Evolutionary conservation across 1,139 yeast species (phyloP).

Genomic region (Magnusiomyces clavatus): DNA sequence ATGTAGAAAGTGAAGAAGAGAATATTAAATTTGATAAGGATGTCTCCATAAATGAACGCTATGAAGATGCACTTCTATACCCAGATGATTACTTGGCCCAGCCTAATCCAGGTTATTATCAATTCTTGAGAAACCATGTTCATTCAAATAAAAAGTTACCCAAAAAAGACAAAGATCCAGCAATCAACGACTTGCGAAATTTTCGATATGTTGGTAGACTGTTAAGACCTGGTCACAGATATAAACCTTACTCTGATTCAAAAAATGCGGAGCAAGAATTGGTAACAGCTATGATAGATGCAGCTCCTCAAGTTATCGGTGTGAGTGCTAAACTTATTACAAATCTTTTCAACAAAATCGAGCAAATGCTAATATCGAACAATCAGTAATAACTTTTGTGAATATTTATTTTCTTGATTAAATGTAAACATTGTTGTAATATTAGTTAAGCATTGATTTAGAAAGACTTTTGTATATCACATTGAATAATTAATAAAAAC

Average conservation of each 20-base stretch:
- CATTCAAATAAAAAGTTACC: no score
- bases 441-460: no score
- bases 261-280: not conserved
- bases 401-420: no score
- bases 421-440: no score
- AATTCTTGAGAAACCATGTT: no score
- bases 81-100: not conserved
- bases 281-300: not conserved
- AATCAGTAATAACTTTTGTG: no score
- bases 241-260: not conserved
- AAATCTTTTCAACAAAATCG: not conserved
- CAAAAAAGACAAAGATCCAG: no score
- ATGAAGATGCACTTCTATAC: not conserved
- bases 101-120: no score
- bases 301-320: conserved; percentile 1
- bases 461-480: no score
- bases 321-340: not conserved
- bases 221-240: conserved; percentile 2
- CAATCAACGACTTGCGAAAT: not conserved
- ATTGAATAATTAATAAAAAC: not conserved
- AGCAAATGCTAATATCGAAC: not conserved
- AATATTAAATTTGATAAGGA: not conserved
- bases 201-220: not conserved
- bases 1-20: not conserved
- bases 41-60: not conserved